Percentiles rank a stretch among this genome's conserved stretches.
phyloP scores from a whole-genome alignment of 2,329 filamentous ascomycete genomes.

The Sporothrix curviconia region DNA sequence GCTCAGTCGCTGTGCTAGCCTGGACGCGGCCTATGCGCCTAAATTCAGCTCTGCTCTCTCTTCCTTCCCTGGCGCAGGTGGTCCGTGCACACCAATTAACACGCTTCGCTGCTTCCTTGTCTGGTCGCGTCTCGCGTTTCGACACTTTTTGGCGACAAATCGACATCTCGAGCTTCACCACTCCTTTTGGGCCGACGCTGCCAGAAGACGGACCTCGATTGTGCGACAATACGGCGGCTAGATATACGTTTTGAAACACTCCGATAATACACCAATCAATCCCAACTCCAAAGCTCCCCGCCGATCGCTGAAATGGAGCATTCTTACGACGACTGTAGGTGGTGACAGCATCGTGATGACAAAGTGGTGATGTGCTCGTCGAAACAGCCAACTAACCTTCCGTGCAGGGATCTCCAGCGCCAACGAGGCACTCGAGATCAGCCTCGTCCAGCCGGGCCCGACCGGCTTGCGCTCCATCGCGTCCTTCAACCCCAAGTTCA shows the following conservation, averaged over 20 bases:
- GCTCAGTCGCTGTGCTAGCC: not conserved
- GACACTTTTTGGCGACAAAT: not conserved
- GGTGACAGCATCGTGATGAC: not conserved
- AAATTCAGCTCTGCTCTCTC: not conserved
- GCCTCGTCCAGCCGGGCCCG: conserved; percentile 46
- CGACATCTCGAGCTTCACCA: not conserved
- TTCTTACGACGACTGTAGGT: conserved; percentile 17
- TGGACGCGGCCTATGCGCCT: not conserved
- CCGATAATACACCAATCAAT: too few species aligned
- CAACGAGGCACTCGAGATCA: conserved; percentile 57
- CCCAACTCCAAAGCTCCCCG: not conserved
- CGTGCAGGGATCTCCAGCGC: conserved; percentile 50
- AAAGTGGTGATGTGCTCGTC: not conserved
- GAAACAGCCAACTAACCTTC: not conserved
- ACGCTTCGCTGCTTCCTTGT: conserved; percentile 13
- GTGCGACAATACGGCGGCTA: too few species aligned
- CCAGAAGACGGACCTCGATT: not conserved
- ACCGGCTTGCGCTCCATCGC: conserved; percentile 50
- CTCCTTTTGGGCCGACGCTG: not conserved
- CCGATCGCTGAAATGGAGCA: conserved; percentile 13
- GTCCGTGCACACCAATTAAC: conserved; percentile 12
- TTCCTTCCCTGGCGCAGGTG: not conserved
- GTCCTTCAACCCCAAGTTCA: conserved; percentile 78
- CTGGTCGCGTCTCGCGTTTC: conserved; percentile 17
- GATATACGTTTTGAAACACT: too few species aligned